phyloP scores from a whole-genome alignment of 306 rosid species.

The Prunus kanzakura region DNA sequence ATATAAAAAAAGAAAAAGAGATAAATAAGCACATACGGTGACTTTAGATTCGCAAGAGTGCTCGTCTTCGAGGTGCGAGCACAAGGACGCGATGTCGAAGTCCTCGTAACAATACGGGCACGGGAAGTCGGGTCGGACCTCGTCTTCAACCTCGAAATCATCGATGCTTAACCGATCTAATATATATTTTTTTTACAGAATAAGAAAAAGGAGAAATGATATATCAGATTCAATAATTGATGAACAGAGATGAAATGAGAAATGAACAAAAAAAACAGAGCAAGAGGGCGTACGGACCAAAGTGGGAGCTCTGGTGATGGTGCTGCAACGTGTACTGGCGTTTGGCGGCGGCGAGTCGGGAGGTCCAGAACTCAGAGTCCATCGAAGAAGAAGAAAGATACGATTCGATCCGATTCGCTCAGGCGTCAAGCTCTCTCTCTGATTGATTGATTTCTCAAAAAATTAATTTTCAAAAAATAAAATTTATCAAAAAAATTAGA shows the following conservation, averaged over 20 bases:
- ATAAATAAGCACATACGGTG: constrained; percentile 45
- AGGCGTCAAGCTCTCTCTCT: constrained; percentile 13
- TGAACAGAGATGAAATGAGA: background rate
- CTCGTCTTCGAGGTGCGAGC: constrained; percentile 92
- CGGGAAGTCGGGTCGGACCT: constrained; percentile 81
- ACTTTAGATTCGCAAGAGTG: constrained; percentile 83
- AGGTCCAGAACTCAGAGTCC: constrained; percentile 96
- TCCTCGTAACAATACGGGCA: constrained; percentile 93
- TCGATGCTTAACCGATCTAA: constrained; percentile 87
- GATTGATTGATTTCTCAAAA: background rate
- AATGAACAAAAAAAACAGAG: background rate
- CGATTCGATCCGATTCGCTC: constrained; percentile 20
- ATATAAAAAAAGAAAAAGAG: background rate
- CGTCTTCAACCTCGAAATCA: constrained; percentile 84
- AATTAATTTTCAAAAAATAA: background rate
- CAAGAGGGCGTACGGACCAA: constrained; percentile 42
- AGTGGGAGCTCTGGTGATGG: constrained; percentile 65
- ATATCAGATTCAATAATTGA: background rate
- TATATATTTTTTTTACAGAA: background rate
- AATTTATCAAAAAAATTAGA: background rate
- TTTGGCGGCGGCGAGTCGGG: constrained; percentile 94
- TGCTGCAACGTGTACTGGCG: constrained; percentile 75
- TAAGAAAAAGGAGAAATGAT: background rate
- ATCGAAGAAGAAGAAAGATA: constrained; percentile 29
- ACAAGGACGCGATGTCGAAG: constrained; percentile 79